Evolutionary conservation across 169 alveolate species (phyloP).

Genomic region (Besnoitia besnoiti): DNA sequence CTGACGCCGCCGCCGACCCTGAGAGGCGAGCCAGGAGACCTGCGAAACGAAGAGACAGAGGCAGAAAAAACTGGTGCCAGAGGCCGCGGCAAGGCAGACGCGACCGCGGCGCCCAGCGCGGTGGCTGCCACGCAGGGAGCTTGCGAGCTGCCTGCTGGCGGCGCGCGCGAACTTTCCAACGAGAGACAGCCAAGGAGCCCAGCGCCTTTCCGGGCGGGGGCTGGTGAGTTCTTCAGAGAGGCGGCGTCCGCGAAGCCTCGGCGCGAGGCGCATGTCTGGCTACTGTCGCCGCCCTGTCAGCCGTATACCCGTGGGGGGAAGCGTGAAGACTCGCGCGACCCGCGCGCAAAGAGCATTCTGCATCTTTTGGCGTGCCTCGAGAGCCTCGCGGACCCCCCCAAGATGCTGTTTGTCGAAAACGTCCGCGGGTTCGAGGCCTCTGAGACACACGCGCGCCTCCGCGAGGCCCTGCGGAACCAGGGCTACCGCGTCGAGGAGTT

Average conservation of each 20-base stretch:
- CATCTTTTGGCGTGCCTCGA: constrained; percentile 71
- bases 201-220: too few relatives aligned
- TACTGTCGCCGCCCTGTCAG: constrained; percentile 87
- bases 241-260: too few relatives aligned
- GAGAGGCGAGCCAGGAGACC: too few relatives aligned
- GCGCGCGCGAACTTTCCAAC: too few relatives aligned
- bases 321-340: constrained; percentile 67
- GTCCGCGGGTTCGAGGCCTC: constrained; percentile 82
- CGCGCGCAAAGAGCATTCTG: constrained; percentile 72
- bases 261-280: constrained; percentile 80
- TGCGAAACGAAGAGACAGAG: too few relatives aligned
- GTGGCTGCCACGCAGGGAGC: too few relatives aligned
- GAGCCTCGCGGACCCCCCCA: constrained; percentile 70
- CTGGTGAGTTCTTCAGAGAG: too few relatives aligned
- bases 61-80: background rate
- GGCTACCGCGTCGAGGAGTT: constrained; percentile 74
- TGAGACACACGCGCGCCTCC: constrained; percentile 72
- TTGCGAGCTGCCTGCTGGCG: too few relatives aligned
- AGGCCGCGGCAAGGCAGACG: background rate
- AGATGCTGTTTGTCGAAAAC: constrained; percentile 79
- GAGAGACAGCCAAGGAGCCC: too few relatives aligned
- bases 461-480: constrained; percentile 55
- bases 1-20: background rate
- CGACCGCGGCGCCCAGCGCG: too few relatives aligned
- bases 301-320: constrained; percentile 81